phyloP scores from a whole-genome alignment of 306 rosid species.

The Corylus avellana region DNA sequence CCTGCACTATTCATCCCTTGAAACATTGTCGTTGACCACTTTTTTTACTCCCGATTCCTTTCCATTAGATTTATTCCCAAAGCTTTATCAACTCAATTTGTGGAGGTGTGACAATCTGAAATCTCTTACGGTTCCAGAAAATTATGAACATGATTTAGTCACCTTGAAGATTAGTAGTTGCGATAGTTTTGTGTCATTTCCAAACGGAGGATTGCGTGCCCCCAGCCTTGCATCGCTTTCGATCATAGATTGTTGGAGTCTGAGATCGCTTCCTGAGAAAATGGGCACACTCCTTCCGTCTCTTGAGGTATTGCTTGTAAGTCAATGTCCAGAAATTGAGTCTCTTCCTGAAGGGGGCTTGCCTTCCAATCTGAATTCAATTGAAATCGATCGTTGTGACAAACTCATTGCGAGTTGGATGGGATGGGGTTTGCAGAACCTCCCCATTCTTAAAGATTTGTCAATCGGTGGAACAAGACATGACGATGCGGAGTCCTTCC shows the following conservation, averaged over 20 bases:
- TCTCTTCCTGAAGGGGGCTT: conserved; percentile 6
- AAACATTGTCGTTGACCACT: not conserved
- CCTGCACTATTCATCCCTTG: not conserved
- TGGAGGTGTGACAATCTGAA: not conserved
- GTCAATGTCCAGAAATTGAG: not conserved
- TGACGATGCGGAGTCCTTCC: too few species aligned
- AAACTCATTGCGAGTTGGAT: too few species aligned
- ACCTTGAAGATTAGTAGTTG: conserved; percentile 2
- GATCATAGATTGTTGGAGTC: not conserved
- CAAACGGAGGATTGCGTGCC: too few species aligned
- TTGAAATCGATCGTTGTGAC: too few species aligned
- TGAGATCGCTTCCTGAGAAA: too few species aligned
- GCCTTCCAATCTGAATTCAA: not conserved
- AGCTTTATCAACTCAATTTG: not conserved
- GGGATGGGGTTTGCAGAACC: too few species aligned
- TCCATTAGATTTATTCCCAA: not conserved
- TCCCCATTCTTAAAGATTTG: too few species aligned
- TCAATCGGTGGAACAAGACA: too few species aligned
- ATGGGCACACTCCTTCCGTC: not conserved
- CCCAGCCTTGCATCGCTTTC: not conserved
- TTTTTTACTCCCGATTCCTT: not conserved
- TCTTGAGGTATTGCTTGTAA: not conserved
- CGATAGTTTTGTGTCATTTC: too few species aligned
- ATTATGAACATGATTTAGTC: not conserved
- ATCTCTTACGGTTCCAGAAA: not conserved